Evolutionary conservation across 768 basidiomycete species (phyloP), one percentile per base, ranked within the genome.

Genomic region (Suillus subalutaceus): DNA sequence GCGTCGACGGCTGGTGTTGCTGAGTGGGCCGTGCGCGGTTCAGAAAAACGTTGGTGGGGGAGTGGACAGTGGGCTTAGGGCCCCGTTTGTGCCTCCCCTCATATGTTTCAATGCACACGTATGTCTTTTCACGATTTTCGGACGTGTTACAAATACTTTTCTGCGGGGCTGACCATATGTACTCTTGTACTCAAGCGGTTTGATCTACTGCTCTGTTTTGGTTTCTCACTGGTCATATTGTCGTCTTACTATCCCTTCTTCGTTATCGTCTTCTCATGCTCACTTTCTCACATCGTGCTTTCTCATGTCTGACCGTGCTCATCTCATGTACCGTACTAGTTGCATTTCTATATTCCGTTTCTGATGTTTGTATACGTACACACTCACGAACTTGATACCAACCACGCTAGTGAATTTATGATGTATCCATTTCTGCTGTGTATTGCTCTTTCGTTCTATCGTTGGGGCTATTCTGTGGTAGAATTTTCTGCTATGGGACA

Each of bases 1-100:
- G 92, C 88, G 26, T 86, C 86, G 63, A 84, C 84, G 66, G 75
- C 80, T 66, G 87, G 88, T 44, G 80, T 96, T 32, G 89, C 88
- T 8, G 93, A 95, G 74, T 96, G 92, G 91, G 81, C 84, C 53
- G 81, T 96, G 62, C 81, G 85, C 26, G 90, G 89, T 6, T 85
- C 87, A 16, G 89, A 89, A 68, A 91, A 90, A 81, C 80, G 85
- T 61, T 93, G 90, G 90, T 92, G 89, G 88, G 78, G 81, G 53
- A 84, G 81, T 69, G 81, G 82, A 1, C 72, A 73, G 44, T 84
- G 83, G 80, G 82, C 78, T 41, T 59, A 59, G 3, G 2, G 23
- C 16, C 26, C 16, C n/a, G 37, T n/a, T 38, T 16, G n/a, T 23
- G 23, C n/a, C 23, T 59, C 23, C 23, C 57, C 9, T 41, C 58